phyloP scores from a whole-genome alignment of 1,139 yeast species.

The Suhomyces coccinellae region DNA sequence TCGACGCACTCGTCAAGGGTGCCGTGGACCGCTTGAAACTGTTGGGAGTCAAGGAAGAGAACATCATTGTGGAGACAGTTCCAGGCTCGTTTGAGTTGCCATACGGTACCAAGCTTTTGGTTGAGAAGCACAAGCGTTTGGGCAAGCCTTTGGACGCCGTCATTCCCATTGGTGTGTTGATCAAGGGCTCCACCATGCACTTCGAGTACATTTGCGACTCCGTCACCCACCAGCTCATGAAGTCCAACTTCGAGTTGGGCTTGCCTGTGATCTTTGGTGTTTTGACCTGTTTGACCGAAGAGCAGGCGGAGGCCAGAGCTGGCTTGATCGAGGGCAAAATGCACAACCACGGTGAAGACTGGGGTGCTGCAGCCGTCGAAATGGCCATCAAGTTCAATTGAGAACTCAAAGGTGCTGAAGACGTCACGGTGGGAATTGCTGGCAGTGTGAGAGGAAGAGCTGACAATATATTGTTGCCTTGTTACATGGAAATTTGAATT shows the following conservation, averaged over 20 bases:
- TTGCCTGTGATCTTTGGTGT: conserved; percentile 91
- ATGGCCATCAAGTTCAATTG: conserved; percentile 64
- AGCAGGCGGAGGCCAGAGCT: conserved; percentile 91
- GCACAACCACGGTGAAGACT: conserved; percentile 97
- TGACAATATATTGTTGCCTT: no score
- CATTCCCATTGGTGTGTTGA: conserved; percentile 90
- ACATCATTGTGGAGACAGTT: conserved; percentile 77
- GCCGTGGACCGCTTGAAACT: conserved; percentile 59
- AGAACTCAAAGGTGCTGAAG: neutral
- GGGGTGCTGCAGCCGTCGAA: conserved; percentile 99
- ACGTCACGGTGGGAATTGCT: no score
- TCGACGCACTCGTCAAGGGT: conserved; percentile 79
- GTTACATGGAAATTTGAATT: no score
- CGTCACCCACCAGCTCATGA: conserved; percentile 84
- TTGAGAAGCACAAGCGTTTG: conserved; percentile 44
- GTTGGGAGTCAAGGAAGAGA: conserved; percentile 71
- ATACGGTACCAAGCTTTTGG: conserved; percentile 62
- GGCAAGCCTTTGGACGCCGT: conserved; percentile 73
- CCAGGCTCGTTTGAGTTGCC: conserved; percentile 97
- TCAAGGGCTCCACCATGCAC: conserved; percentile 97
- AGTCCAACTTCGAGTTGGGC: conserved; percentile 65
- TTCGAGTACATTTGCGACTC: conserved; percentile 95
- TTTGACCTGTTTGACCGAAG: conserved; percentile 88
- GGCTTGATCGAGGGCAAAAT: conserved; percentile 72
- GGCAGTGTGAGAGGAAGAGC: no score